phyloP scores from a whole-genome alignment of 1,139 yeast species.

The Hemisphaericaspora lyxosophila region DNA sequence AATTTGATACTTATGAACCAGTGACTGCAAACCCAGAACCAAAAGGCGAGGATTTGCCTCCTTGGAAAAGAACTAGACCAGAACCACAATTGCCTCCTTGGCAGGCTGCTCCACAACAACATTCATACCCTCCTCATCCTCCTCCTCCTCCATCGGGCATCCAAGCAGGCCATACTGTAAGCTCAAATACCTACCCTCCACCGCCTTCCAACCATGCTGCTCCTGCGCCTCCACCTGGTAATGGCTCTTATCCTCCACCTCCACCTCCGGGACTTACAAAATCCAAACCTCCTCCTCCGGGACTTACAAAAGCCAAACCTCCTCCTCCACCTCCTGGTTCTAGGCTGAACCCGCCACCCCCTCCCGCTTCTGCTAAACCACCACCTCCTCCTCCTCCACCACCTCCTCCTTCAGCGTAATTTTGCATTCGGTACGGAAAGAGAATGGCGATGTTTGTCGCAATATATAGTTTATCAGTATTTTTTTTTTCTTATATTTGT shows the following conservation, averaged over 20 bases:
- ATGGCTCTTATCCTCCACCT: constrained; percentile 18
- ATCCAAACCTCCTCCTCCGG: constrained; percentile 19
- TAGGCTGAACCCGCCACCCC: constrained; percentile 18
- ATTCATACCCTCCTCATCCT: constrained; percentile 16
- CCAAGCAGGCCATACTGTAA: too few relatives aligned
- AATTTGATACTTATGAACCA: constrained; percentile 9
- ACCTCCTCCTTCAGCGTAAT: constrained; percentile 14
- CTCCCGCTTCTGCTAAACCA: constrained; percentile 19
- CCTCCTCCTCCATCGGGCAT: constrained; percentile 4
- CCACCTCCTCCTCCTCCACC: constrained; percentile 21
- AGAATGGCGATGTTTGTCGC: too few relatives aligned
- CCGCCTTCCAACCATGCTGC: constrained; percentile 19
- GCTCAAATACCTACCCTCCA: constrained; percentile 17
- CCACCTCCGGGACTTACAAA: constrained; percentile 10
- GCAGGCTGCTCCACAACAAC: constrained; percentile 12
- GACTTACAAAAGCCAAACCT: constrained; percentile 23
- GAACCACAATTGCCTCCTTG: constrained; percentile 21
- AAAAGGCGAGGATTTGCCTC: constrained; percentile 8
- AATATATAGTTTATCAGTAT: too few relatives aligned
- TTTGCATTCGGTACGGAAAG: too few relatives aligned
- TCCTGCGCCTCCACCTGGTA: constrained; percentile 19
- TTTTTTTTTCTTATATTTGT: too few relatives aligned
- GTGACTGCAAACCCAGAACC: neutral
- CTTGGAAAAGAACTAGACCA: constrained; percentile 17
- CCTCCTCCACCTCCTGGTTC: constrained; percentile 39